Base-by-base conservation (phyloP, 257 asterid species). In the Nicotiana benthamiana region DNA sequence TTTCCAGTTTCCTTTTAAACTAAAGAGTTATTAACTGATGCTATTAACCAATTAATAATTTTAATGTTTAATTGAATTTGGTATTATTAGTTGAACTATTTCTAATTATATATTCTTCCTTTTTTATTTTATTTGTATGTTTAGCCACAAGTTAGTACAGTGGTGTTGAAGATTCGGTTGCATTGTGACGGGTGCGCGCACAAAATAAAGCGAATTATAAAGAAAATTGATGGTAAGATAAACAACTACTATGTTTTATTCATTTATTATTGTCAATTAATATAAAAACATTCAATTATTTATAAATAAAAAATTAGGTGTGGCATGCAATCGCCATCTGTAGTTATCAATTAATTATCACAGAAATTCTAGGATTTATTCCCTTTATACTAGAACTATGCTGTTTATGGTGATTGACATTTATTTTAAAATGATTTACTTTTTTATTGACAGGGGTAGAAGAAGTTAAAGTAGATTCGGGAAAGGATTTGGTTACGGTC, bases 131-230 rank as follows among this genome's bases (percentile, higher is more conserved):
- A 75, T 80, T 63, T 53, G 43, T 62, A 65, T 32, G 59, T 85
- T 80, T 84, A 93, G 96, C 87, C 88, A 48, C 90, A 80, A 75
- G 85, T 83, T 75, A 89, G 82, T 56, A 87, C 92, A 8, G 95
- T 92, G 83, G 87, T 84, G 65, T 84, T 95, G 90, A 93, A 92
- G 88, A 92, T 91, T 83, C 88, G 76, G 59, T 87, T 95, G 56
- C 98, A 95, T 87, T 95, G 98, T 66, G 97, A 95, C 76, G 98
- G 95, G 72, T 95, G 98, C 76, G 97, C 97, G 5, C 87, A 86
- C 51, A 95, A 95, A 83, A 93, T 95, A 57, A 92, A 87, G 87
- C 79, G 95, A 77, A 83, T 87, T 64, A 88, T 95, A 79, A 91
- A 89, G 84, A 87, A 93, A n/a, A 27, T 88, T 56, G 91, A 90